Conservation (phyloP, 805 yeast species). For the Nakazawaea anatomiae region DNA sequence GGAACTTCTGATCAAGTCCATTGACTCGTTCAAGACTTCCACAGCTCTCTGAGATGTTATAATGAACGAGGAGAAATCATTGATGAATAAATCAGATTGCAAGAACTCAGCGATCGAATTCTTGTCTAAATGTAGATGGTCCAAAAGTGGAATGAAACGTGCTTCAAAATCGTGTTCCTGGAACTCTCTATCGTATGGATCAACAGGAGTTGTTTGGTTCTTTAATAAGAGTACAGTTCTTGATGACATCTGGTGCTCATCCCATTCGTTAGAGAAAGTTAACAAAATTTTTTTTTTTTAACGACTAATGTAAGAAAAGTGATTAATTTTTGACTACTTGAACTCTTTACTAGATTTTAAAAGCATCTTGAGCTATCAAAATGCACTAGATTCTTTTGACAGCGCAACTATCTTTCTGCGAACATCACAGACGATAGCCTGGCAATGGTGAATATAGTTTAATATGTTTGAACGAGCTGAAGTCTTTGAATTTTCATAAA, state of each 20-base stretch:
- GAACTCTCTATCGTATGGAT: constrained; percentile 53
- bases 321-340: background rate
- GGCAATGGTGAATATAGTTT: no score
- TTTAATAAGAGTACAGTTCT: constrained; percentile 50
- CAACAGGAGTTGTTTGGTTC: constrained; percentile 63
- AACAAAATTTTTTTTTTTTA: background rate
- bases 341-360: no score
- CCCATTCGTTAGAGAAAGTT: background rate
- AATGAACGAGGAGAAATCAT: constrained; percentile 46
- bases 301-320: background rate
- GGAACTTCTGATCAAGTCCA: constrained; percentile 20
- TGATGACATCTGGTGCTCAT: background rate
- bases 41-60: constrained; percentile 92
- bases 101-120: constrained; percentile 38
- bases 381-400: no score
- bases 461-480: no score
- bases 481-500: no score
- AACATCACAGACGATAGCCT: no score
- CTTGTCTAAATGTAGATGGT: constrained; percentile 53
- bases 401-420: no score
- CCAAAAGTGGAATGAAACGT: constrained; percentile 66
- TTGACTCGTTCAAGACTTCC: constrained; percentile 56
- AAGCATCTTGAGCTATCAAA: no score
- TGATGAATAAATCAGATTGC: constrained; percentile 33
- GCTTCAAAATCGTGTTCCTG: constrained; percentile 30